These are phyloP conservation scores for Tremella fuciformis DNA, from an alignment of 768 basidiomycete species.

Conservation along the genomic window DNA sequence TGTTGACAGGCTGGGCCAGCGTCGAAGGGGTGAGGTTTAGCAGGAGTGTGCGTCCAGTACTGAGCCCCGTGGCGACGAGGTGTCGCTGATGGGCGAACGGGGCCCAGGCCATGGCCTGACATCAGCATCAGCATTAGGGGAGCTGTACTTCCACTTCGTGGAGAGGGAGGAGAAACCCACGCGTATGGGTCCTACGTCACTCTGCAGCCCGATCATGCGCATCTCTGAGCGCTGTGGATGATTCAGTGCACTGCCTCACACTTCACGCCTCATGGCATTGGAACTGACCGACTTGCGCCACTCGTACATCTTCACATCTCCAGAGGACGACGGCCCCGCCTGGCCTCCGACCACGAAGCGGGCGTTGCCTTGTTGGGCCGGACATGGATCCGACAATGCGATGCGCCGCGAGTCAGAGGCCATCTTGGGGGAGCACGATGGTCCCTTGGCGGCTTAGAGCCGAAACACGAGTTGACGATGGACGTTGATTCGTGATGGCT, in stretches of 20 bases:
- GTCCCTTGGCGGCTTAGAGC: no score
- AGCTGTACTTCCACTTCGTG: not conserved
- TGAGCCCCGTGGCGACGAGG: slow-evolving; percentile 38
- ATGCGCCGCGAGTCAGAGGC: slow-evolving; percentile 17
- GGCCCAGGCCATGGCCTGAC: slow-evolving; percentile 43
- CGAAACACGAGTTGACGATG: no score
- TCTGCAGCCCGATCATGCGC: slow-evolving; percentile 41
- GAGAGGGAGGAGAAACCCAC: slow-evolving; percentile 17
- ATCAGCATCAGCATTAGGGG: not conserved
- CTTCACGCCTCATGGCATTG: slow-evolving; percentile 1
- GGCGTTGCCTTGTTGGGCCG: slow-evolving; percentile 18
- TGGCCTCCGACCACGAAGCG: slow-evolving; percentile 44
- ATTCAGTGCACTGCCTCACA: not conserved
- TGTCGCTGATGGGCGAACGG: slow-evolving; percentile 30
- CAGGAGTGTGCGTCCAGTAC: slow-evolving; percentile 36
- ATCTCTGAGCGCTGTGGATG: slow-evolving; percentile 17
- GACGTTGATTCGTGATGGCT: no score
- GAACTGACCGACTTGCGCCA: not conserved
- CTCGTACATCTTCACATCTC: slow-evolving; percentile 45
- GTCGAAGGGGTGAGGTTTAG: slow-evolving; percentile 39
- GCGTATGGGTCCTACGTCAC: slow-evolving; percentile 42
- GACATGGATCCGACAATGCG: slow-evolving; percentile 29
- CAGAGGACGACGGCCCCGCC: slow-evolving; percentile 27
- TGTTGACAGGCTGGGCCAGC: slow-evolving; percentile 23
- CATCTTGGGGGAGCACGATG: no score